These are phyloP conservation scores for Limnomonas spitsbergensis DNA, from an alignment of 139 green algal genomes.

Conservation along the genomic window DNA sequence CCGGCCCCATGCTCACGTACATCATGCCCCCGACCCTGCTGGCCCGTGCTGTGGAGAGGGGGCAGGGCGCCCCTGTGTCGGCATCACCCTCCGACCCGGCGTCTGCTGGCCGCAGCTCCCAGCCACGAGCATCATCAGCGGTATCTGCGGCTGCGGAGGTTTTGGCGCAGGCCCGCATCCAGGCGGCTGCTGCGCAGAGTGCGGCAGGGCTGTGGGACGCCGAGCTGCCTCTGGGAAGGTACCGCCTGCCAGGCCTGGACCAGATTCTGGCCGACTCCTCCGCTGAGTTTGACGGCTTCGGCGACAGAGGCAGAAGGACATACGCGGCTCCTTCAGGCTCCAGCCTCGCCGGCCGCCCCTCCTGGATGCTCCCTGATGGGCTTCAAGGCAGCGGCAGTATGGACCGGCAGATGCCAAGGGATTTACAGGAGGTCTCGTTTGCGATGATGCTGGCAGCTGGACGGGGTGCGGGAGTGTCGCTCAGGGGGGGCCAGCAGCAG, in stretches of 20 bases:
- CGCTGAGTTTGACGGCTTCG: conserved; percentile 5
- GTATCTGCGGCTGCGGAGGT: background rate
- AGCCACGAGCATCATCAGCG: too few relatives aligned
- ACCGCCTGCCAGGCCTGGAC: background rate
- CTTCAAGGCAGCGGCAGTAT: too few relatives aligned
- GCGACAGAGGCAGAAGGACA: too few relatives aligned
- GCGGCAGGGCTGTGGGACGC: background rate
- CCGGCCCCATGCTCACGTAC: background rate
- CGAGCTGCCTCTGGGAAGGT: background rate
- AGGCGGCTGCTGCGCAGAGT: background rate
- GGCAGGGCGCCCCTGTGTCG: background rate
- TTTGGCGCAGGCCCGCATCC: background rate
- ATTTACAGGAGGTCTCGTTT: too few relatives aligned
- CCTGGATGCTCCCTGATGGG: too few relatives aligned
- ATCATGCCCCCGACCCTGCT: background rate
- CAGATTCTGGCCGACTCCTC: conserved; percentile 7
- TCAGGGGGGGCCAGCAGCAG: too few relatives aligned
- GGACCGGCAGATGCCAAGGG: too few relatives aligned
- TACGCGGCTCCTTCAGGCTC: too few relatives aligned
- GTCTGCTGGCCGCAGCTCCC: background rate
- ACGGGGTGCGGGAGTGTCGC: too few relatives aligned
- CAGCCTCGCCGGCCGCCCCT: too few relatives aligned
- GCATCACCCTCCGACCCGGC: background rate
- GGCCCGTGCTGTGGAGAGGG: background rate
- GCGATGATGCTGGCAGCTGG: too few relatives aligned